These are phyloP conservation scores for Ganoderma leucocontextum DNA, from an alignment of 1,284 basidiomycete genomes.

Conservation along the genomic window DNA sequence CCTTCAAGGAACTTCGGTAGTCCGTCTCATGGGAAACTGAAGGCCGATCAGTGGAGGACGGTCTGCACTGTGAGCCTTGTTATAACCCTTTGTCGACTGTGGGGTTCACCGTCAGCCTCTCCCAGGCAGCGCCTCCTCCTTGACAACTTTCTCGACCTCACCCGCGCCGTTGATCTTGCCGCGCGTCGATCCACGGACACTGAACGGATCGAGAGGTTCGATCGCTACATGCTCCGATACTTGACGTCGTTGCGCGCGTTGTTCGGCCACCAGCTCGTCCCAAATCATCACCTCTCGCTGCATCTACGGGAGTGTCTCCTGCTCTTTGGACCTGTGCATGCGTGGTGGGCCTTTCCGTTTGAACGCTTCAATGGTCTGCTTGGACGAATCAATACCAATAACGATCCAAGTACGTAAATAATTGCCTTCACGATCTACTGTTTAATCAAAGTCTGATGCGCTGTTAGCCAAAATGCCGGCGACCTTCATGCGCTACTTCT, in stretches of 20 bases:
- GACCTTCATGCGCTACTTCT: constrained; percentile 26
- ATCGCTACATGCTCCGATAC: constrained; percentile 43
- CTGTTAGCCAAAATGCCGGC: constrained; percentile 21
- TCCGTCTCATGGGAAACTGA: constrained; percentile 44
- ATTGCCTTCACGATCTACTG: too few species aligned
- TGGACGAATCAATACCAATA: constrained; percentile 21
- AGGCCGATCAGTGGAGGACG: constrained; percentile 48
- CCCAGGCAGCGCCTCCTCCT: constrained; percentile 36
- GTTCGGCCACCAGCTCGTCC: constrained; percentile 40
- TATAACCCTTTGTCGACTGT: constrained; percentile 45
- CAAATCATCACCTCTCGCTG: constrained; percentile 50
- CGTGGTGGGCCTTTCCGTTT: constrained; percentile 36
- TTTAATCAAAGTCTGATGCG: background rate
- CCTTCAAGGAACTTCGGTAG: constrained; percentile 44
- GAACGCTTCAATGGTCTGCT: constrained; percentile 32
- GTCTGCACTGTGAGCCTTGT: constrained; percentile 41
- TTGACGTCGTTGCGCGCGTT: constrained; percentile 39
- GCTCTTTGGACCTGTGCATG: constrained; percentile 46
- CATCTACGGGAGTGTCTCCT: constrained; percentile 42
- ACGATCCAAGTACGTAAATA: constrained; percentile 3
- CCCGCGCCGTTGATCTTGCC: constrained; percentile 13
- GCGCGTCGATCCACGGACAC: constrained; percentile 9
- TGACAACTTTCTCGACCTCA: constrained; percentile 41
- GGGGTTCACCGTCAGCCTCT: constrained; percentile 35
- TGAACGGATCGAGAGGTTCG: constrained; percentile 25